Percentiles rank a stretch among this genome's conserved stretches.
Conservation (phyloP, 441 rosid genomes). For the Omphalea diandra region DNA sequence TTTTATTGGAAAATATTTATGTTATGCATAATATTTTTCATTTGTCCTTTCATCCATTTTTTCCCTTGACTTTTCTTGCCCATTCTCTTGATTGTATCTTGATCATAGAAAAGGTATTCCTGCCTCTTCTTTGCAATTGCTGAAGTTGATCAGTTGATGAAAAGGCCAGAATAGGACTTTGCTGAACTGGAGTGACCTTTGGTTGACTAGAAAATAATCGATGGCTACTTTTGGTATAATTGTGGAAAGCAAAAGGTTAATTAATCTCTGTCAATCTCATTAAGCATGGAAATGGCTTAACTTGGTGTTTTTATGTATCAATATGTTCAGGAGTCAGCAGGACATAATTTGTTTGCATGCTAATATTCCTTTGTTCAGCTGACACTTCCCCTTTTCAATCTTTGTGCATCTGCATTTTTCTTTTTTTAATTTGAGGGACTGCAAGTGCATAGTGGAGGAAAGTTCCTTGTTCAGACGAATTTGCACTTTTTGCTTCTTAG, state of each 20-base stretch:
- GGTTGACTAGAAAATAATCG: not conserved
- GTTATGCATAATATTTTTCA: not conserved
- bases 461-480: slow-evolving; percentile 1
- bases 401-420: not conserved
- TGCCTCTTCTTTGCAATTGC: not conserved
- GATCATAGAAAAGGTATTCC: not conserved
- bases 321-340: too few relatives aligned
- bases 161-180: not conserved
- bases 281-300: not conserved
- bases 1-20: not conserved
- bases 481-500: not conserved
- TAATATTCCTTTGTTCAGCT: not conserved
- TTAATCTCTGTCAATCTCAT: not conserved
- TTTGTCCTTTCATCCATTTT: not conserved
- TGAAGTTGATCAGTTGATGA: not conserved
- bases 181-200: not conserved
- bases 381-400: not conserved
- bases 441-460: not conserved
- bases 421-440: not conserved
- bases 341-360: not conserved
- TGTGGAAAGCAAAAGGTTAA: not conserved
- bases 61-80: not conserved
- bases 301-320: not conserved
- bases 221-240: not conserved
- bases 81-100: not conserved